phyloP scores from a whole-genome alignment of 2,329 filamentous ascomycete species.

The Pyrenochaeta sp. region DNA sequence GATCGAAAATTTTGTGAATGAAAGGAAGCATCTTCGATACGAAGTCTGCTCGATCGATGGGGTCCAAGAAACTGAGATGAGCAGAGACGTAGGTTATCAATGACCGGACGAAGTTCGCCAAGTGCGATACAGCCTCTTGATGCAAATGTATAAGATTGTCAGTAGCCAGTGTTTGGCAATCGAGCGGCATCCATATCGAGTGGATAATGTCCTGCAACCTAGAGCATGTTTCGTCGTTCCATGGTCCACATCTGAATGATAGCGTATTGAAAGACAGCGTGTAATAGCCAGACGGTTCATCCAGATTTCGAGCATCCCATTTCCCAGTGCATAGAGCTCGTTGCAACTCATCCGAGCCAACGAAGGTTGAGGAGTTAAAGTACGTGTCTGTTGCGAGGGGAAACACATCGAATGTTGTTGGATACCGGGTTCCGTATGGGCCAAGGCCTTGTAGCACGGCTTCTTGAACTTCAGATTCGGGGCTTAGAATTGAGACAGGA shows the following conservation, averaged over 20 bases:
- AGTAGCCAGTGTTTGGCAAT: conserved; percentile 1
- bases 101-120: conserved; percentile 49
- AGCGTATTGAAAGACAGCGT: conserved; percentile 46
- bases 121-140: conserved; percentile 8
- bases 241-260: conserved; percentile 58
- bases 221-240: conserved; percentile 63
- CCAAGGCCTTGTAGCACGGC: conserved; percentile 52
- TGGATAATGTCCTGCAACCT: conserved; percentile 27
- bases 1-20: conserved; percentile 44
- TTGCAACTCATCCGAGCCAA: conserved; percentile 64
- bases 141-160: background rate
- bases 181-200: conserved; percentile 10
- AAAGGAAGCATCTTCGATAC: conserved; percentile 52
- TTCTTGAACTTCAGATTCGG: conserved; percentile 9
- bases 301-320: conserved; percentile 48
- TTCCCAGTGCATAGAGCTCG: conserved; percentile 47
- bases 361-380: conserved; percentile 64
- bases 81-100: conserved; percentile 59
- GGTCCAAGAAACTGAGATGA: conserved; percentile 61
- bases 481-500: conserved; percentile 4
- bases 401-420: conserved; percentile 61
- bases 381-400: conserved; percentile 61
- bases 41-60: conserved; percentile 60
- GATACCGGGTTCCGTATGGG: conserved; percentile 58
- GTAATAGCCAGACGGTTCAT: conserved; percentile 50